Base-by-base conservation (phyloP, 179 eudicot species). In the Spinacia oleracea region DNA sequence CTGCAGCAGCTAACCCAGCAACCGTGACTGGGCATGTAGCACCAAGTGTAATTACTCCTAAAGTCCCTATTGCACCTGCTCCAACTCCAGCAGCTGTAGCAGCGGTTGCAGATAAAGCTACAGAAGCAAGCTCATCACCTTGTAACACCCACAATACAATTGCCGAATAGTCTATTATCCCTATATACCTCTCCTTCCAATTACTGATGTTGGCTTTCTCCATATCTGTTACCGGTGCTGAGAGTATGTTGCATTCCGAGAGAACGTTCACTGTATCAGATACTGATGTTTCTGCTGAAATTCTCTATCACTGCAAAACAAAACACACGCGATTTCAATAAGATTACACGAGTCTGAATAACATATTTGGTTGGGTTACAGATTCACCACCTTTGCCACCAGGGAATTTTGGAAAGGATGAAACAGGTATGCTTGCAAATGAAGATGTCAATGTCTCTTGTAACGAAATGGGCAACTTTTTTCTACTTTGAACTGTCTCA, bases 11-110 rank as follows among this genome's bases (percentile, higher is more conserved):
- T 70, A 95, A 83, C 2, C 98, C 98, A 55, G 97, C 97, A 66
- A 88, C 90, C 0, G 96, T 94, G 20, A 75, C 89, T 12, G 98
- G 98, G 45, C 98, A 96, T 0, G 98, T 91, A 34, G 92, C 90
- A 5, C 98, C 98, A 16, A 93, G 72, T 4, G 96, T 98, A 9
- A 85, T 81, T 0, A 91, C 98, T 76, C 98, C 98, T 8, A 95
- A 79, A 12, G 96, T 85, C 11, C 97, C 95, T 35, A 89, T 90
- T n/a, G 98, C 93, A 65, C 98, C 98, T 0, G 96, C 97, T 58
- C 98, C 92, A 0, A 95, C 82, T 55, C 98, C 98, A 73, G 97
- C 98, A 45, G 96, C 98, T 0, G 94, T 87, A 0, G 98, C 97
- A 6, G 97, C 77, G 71, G 85, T 88, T 31, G 97, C 97, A 23